These are phyloP conservation scores for Picea glauca DNA, from an alignment of 75 land plant genomes.

Conservation along the genomic window DNA sequence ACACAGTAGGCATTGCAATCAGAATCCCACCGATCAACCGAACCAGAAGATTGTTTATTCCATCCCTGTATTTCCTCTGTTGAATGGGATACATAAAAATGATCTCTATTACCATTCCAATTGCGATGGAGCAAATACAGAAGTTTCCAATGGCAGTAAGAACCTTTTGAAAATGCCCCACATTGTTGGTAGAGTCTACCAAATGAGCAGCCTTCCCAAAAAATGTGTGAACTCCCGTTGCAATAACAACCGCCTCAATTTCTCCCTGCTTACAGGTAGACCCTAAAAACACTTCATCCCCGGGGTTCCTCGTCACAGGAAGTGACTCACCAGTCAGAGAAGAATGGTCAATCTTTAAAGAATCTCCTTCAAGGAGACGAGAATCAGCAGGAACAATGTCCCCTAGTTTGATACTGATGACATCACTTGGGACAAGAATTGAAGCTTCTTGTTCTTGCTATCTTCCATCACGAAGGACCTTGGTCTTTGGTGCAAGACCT, in stretches of 20 bases:
- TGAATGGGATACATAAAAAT: no score
- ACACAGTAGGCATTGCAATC: no score
- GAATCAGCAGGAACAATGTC: no score
- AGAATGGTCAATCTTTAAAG: constrained; percentile 76
- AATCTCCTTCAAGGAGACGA: constrained; percentile 46
- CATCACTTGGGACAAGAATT: no score
- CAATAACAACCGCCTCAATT: constrained; percentile 1
- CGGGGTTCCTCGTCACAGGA: no score
- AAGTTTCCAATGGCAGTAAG: no score
- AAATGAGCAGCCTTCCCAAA: constrained; percentile 94
- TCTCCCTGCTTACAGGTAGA: no score
- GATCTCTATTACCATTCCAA: no score
- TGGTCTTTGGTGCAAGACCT: not conserved
- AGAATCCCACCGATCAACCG: constrained; percentile 21
- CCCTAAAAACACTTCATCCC: no score
- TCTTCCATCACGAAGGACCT: constrained; percentile 78
- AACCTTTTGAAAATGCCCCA: no score
- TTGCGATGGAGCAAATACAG: no score
- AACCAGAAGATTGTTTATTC: constrained; percentile 74
- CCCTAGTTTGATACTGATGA: no score
- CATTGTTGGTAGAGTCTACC: constrained; percentile 29
- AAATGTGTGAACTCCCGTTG: constrained; percentile 89
- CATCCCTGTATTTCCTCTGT: constrained; percentile 17
- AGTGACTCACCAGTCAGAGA: constrained; percentile 65
- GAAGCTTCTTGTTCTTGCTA: constrained; percentile 48